These are phyloP conservation scores for Eucalyptus curtisii DNA, from an alignment of 345 rosid species.

Conservation along the genomic window DNA sequence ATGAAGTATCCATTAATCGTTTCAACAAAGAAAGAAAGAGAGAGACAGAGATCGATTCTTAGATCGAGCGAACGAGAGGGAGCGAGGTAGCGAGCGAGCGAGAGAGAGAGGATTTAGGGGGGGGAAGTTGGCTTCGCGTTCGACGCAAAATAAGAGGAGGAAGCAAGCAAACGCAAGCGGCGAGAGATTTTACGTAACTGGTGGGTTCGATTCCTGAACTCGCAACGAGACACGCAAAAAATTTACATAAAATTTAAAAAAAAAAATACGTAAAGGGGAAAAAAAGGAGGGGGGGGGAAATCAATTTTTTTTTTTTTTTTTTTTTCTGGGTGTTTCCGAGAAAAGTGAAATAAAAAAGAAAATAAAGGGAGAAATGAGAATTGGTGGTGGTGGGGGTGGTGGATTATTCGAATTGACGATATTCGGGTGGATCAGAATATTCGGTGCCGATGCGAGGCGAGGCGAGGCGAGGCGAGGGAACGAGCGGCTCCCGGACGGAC, in stretches of 20 bases:
- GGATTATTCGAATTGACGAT: not conserved
- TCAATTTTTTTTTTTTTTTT: not conserved
- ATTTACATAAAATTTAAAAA: not conserved
- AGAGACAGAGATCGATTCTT: not conserved
- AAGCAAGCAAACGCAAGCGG: not conserved
- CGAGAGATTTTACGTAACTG: not conserved
- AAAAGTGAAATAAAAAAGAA: not conserved
- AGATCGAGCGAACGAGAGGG: not conserved
- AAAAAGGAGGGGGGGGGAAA: not conserved
- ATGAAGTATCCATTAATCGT: conserved; percentile 55
- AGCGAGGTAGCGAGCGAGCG: not conserved
- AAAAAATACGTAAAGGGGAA: not conserved
- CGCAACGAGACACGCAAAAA: not conserved
- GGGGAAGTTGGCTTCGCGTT: not conserved
- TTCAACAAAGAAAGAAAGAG: not conserved
- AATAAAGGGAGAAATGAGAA: not conserved
- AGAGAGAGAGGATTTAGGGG: not conserved
- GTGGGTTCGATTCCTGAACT: not conserved
- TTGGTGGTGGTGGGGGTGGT: not conserved
- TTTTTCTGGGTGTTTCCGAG: not conserved
- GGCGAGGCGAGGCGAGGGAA: not conserved
- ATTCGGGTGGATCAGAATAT: not conserved
- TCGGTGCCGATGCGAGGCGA: not conserved
- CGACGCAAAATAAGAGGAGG: not conserved
- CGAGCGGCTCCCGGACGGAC: not conserved